Conservation (phyloP, 148 eudicot genomes). For the Dysphania ambrosioides region DNA sequence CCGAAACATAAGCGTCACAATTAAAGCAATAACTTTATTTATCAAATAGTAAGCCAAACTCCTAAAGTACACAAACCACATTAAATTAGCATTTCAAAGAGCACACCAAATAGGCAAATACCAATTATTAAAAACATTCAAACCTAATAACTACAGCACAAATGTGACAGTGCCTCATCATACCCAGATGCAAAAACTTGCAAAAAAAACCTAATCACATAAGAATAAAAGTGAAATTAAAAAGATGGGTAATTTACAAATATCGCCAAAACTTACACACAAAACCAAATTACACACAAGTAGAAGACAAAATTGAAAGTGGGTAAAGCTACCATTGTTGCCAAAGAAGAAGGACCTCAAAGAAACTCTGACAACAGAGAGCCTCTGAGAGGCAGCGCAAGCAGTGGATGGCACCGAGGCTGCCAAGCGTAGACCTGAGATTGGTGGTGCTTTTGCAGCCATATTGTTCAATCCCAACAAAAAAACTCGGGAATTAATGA, state of each 20-base stretch:
- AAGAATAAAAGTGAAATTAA: background rate
- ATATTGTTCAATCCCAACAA: constrained; percentile 10
- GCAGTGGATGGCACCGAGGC: constrained; percentile 28
- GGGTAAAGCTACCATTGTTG: constrained; percentile 26
- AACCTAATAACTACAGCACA: background rate
- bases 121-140: background rate
- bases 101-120: background rate
- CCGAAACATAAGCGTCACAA: background rate
- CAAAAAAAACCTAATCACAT: constrained; percentile 1
- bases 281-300: background rate
- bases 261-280: constrained; percentile 30
- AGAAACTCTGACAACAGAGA: constrained; percentile 39
- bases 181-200: constrained; percentile 8
- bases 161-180: background rate
- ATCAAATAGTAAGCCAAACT: background rate
- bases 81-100: background rate
- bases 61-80: background rate
- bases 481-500: background rate
- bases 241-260: constrained; percentile 19
- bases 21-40: background rate
- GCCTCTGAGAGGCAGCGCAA: constrained; percentile 39
- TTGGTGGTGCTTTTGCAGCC: constrained; percentile 48
- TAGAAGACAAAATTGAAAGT: background rate
- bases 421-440: constrained; percentile 47
- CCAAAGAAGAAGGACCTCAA: constrained; percentile 48